Evolutionary conservation across 1,284 basidiomycete species (phyloP).

Genomic region (Papiliotrema fonsecae): DNA sequence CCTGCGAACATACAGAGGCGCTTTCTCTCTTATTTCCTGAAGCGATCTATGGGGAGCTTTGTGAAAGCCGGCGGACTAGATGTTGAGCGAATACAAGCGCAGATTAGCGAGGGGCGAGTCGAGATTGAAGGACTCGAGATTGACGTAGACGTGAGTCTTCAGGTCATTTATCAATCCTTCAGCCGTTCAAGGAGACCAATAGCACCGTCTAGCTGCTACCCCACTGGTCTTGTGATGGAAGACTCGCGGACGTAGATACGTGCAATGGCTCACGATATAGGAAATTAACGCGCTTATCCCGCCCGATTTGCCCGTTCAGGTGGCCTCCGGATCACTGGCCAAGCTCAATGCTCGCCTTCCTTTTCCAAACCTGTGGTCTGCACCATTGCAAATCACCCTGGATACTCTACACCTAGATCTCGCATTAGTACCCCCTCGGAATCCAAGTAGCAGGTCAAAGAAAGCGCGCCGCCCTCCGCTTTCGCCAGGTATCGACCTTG

Average conservation of each 20-base stretch:
- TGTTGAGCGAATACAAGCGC: slow-evolving; percentile 79
- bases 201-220: too few relatives aligned
- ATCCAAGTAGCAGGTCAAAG: slow-evolving; percentile 14
- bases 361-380: slow-evolving; percentile 44
- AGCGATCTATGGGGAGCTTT: slow-evolving; percentile 75
- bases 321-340: slow-evolving; percentile 67
- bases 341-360: slow-evolving; percentile 62
- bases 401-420: slow-evolving; percentile 64
- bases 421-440: slow-evolving; percentile 62
- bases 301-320: slow-evolving; percentile 59
- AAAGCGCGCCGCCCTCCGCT: slow-evolving; percentile 9
- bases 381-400: slow-evolving; percentile 49
- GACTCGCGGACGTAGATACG: too few relatives aligned
- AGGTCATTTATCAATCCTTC: background rate
- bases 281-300: slow-evolving; percentile 71
- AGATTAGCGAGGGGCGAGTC: slow-evolving; percentile 81
- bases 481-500: slow-evolving; percentile 52
- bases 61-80: slow-evolving; percentile 84
- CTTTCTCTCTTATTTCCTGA: slow-evolving; percentile 83
- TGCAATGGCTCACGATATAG: slow-evolving; percentile 49
- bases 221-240: too few relatives aligned
- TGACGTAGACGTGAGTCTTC: slow-evolving; percentile 61
- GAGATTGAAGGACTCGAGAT: slow-evolving; percentile 79
- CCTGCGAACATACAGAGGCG: slow-evolving; percentile 79
- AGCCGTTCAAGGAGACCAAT: too few relatives aligned